A percentile compares a stretch with the other conserved stretches of the same genome.
phyloP scores from a whole-genome alignment of 2,329 filamentous ascomycete species.

The Talaromyces albobiverticillius region DNA sequence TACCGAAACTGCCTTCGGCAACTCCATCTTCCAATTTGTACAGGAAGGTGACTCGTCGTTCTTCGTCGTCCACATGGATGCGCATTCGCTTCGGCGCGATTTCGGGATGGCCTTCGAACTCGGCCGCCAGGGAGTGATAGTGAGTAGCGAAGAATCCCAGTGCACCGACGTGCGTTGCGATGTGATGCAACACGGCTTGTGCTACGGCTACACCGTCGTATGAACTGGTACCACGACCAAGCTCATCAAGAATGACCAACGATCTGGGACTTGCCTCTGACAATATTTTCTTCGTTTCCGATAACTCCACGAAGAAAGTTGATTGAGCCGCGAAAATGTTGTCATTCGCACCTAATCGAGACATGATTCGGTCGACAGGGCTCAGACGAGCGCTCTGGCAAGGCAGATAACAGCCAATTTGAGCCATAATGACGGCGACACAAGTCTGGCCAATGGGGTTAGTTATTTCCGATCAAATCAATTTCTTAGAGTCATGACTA shows the following conservation, averaged over 20 bases:
- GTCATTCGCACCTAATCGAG: conserved; percentile 92
- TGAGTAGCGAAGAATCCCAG: conserved; percentile 97
- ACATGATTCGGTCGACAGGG: conserved; percentile 97
- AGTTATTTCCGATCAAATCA: neutral
- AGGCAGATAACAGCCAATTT: conserved; percentile 90
- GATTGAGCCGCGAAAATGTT: conserved; percentile 98
- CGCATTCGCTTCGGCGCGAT: conserved; percentile 86
- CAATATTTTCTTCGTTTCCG: conserved; percentile 97
- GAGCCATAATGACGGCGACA: conserved; percentile 93
- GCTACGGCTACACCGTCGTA: conserved; percentile 97
- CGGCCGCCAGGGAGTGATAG: conserved; percentile 88
- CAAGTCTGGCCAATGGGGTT: conserved; percentile 64
- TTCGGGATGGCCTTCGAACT: conserved; percentile 87
- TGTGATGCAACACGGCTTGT: conserved; percentile 93
- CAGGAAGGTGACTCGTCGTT: conserved; percentile 88
- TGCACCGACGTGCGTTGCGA: conserved; percentile 89
- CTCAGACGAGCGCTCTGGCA: conserved; percentile 79
- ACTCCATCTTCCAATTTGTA: conserved; percentile 93
- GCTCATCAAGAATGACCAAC: conserved; percentile 92
- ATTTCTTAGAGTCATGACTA: conserved; percentile 9
- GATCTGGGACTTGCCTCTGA: conserved; percentile 90
- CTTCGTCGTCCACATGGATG: conserved; percentile 83
- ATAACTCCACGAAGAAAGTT: conserved; percentile 96
- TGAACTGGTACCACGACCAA: conserved; percentile 89
- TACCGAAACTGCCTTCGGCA: conserved; percentile 94